These are phyloP conservation scores for Leishmania turanica DNA, from an alignment of 208 protist genomes.

Conservation along the genomic window DNA sequence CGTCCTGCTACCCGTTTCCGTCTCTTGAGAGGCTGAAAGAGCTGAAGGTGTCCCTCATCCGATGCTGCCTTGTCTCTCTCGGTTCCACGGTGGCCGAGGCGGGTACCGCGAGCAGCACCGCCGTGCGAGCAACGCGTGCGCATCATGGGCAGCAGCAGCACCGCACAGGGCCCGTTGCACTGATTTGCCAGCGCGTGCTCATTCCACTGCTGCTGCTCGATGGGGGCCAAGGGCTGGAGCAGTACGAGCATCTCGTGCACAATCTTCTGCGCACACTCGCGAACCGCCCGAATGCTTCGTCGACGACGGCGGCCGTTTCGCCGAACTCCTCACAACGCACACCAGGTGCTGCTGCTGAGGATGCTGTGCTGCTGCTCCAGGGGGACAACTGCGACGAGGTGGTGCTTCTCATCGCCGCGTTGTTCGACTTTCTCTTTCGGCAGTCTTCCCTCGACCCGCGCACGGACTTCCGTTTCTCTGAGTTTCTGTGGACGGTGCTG, in stretches of 20 bases:
- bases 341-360: background rate
- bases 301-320: background rate
- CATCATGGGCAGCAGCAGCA: background rate
- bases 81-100: constrained; percentile 4
- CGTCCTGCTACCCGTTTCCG: constrained; percentile 31
- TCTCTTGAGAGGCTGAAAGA: constrained; percentile 1
- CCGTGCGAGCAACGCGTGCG: background rate
- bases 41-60: constrained; percentile 19
- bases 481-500: constrained; percentile 68
- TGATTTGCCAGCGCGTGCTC: constrained; percentile 71
- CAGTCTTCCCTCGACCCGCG: constrained; percentile 22
- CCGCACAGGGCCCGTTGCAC: constrained; percentile 31
- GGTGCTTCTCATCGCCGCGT: constrained; percentile 71
- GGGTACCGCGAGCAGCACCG: background rate
- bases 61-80: constrained; percentile 19
- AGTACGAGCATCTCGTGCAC: constrained; percentile 33
- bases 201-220: constrained; percentile 65
- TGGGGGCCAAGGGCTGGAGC: constrained; percentile 33
- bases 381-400: constrained; percentile 49
- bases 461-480: constrained; percentile 68
- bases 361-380: background rate
- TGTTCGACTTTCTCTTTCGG: constrained; percentile 88
- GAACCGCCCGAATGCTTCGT: background rate
- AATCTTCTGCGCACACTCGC: constrained; percentile 31
- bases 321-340: background rate